These are phyloP conservation scores for Epithemia pelagica DNA, from an alignment of 108 stramenopile genomes.

Conservation along the genomic window DNA sequence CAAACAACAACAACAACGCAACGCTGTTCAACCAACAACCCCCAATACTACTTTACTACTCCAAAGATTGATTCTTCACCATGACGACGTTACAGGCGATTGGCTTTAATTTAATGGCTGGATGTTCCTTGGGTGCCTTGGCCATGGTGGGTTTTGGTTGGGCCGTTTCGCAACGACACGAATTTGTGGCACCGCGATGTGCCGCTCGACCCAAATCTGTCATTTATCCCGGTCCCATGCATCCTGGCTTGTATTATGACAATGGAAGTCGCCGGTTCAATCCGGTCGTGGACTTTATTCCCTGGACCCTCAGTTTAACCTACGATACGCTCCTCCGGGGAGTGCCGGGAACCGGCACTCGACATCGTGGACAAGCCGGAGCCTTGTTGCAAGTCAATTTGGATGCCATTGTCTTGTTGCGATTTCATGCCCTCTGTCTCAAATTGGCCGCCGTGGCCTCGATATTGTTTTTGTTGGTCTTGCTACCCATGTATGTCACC, in stretches of 20 bases:
- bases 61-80: no score
- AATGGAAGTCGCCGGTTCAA: slow-evolving; percentile 57
- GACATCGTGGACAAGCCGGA: slow-evolving; percentile 56
- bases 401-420: slow-evolving; percentile 73
- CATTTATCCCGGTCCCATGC: slow-evolving; percentile 43
- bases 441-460: slow-evolving; percentile 42
- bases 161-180: slow-evolving; percentile 30
- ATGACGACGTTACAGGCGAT: slow-evolving; percentile 40
- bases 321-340: slow-evolving; percentile 69
- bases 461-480: slow-evolving; percentile 47
- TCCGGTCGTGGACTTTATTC: slow-evolving; percentile 67
- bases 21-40: no score
- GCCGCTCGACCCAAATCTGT: slow-evolving; percentile 54
- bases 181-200: slow-evolving; percentile 62
- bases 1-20: no score
- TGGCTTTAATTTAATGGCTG: slow-evolving; percentile 32
- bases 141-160: slow-evolving; percentile 48
- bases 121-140: slow-evolving; percentile 12
- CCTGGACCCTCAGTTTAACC: slow-evolving; percentile 46
- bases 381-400: slow-evolving; percentile 65
- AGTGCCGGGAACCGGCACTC: slow-evolving; percentile 77
- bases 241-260: slow-evolving; percentile 1
- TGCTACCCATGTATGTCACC: slow-evolving; percentile 63
- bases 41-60: no score
- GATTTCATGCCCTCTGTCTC: slow-evolving; percentile 74